phyloP scores from a whole-genome alignment of 2,329 filamentous ascomycete genomes.

The Penicillium griseofulvum region DNA sequence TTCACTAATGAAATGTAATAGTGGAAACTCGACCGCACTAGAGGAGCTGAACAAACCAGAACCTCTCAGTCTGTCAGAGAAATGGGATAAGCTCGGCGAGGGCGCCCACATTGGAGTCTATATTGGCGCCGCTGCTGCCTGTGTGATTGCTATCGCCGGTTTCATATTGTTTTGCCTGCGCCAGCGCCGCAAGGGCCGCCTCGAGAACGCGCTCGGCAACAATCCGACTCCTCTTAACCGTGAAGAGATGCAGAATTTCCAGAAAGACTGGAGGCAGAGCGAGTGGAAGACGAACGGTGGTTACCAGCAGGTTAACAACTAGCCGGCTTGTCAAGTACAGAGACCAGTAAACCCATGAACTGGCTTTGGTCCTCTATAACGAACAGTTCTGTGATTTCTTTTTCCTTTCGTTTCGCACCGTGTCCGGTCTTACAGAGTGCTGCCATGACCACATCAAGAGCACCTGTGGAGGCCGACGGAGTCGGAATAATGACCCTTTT shows the following conservation, averaged over 20 bases:
- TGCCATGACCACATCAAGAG: not conserved
- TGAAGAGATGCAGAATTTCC: slow-evolving; percentile 40
- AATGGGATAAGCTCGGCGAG: slow-evolving; percentile 45
- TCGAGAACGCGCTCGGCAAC: slow-evolving; percentile 49
- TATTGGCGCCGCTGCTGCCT: slow-evolving; percentile 37
- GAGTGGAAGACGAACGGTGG: slow-evolving; percentile 31
- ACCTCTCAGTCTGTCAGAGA: slow-evolving; percentile 30
- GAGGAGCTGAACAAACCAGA: slow-evolving; percentile 37
- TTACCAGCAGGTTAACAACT: slow-evolving; percentile 28
- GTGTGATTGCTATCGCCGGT: slow-evolving; percentile 32
- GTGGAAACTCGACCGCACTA: slow-evolving; percentile 62
- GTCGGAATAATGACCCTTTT: slow-evolving; percentile 6
- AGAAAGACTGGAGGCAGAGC: slow-evolving; percentile 39
- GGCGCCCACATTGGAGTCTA: slow-evolving; percentile 51
- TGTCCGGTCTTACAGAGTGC: not conserved
- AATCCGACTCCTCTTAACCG: slow-evolving; percentile 44
- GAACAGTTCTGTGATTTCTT: not conserved
- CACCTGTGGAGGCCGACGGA: not conserved
- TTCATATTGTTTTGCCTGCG: slow-evolving; percentile 50
- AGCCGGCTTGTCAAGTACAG: not conserved
- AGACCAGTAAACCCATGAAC: slow-evolving; percentile 5
- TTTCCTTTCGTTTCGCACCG: not conserved
- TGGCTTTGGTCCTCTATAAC: slow-evolving; percentile 4
- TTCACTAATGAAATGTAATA: slow-evolving; percentile 33
- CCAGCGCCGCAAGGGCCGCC: slow-evolving; percentile 51